Evolutionary conservation across 2,329 filamentous ascomycete genomes (phyloP), one percentile per base, ranked within the genome.

Genomic region (Biscogniauxia mediterranea): DNA sequence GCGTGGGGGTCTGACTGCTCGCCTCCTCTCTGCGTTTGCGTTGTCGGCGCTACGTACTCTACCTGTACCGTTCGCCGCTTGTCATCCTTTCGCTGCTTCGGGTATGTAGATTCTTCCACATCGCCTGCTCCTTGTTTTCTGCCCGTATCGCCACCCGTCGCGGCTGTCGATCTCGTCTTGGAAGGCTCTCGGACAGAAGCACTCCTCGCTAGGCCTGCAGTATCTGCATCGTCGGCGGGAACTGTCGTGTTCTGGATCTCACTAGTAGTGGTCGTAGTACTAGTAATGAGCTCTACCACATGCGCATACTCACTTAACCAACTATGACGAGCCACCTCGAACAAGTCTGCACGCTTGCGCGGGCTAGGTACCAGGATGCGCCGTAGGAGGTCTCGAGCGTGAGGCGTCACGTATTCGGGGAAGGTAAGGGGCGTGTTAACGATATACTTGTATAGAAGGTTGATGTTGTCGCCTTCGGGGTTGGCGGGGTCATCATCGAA

Each of bases 401-500:
- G 95, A 7, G 95, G 95, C 7, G 95, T 97, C 68, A 99, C 95
- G 74, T 98, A 98, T 87, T 99, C 95, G 64, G 95, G 95, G 75
- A 99, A 99, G 3, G 94, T 98, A 51, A 99, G 85, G 42, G 94
- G 93, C 1, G 95, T 99, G 59, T 92, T 96, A 62, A 97, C 94
- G 70, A 99, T 99, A 78, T 99, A 99, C 80, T 98, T 98, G 84
- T 99, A 99, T 26, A 99, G 83, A 11, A 99, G 84, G 75, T 99
- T 99, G 80, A 99, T 99, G 75, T 99, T 99, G 76, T 99, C 95
- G 68, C 95, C 95, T 77, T 99, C 95, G 2, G 95, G 95, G 73
- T 99, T 99, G 53, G 93, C 95, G 65, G 95, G 95, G 71, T 99
- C 95, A 74, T 99, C 95, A 71, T 99, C 95, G 72, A 99, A 99